These are phyloP conservation scores for Yamagishiella unicocca DNA, from an alignment of 139 green algal species.

Conservation along the genomic window DNA sequence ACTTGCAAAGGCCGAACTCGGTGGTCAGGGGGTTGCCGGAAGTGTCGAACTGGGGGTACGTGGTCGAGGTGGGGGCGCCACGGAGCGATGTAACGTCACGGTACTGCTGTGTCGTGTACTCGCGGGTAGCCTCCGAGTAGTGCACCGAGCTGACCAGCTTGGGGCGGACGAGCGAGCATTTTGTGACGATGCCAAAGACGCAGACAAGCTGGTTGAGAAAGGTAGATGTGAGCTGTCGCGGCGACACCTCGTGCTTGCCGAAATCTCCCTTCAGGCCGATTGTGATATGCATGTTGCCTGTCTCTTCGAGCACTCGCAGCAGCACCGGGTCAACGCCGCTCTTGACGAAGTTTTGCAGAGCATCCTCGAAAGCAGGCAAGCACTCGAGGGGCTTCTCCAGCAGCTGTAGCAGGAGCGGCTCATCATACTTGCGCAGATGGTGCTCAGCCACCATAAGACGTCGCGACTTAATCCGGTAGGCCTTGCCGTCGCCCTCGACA, in stretches of 20 bases:
- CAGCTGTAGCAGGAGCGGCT: conserved; percentile 76
- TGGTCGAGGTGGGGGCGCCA: conserved; percentile 65
- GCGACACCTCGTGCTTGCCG: conserved; percentile 88
- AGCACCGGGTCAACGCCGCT: conserved; percentile 54
- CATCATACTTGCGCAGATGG: conserved; percentile 87
- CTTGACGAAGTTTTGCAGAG: conserved; percentile 80
- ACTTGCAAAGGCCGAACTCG: conserved; percentile 96
- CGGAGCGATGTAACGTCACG: conserved; percentile 89
- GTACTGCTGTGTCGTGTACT: conserved; percentile 87
- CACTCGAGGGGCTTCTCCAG: conserved; percentile 82
- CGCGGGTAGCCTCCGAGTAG: conserved; percentile 85
- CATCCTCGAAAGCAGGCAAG: conserved; percentile 91
- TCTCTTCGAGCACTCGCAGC: conserved; percentile 58
- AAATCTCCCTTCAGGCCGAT: conserved; percentile 94
- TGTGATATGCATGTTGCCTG: conserved; percentile 64
- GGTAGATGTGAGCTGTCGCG: conserved; percentile 82
- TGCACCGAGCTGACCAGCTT: conserved; percentile 91
- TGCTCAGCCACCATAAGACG: conserved; percentile 76
- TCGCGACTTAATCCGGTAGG: conserved; percentile 53
- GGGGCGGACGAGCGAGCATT: conserved; percentile 88
- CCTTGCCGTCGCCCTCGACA: conserved; percentile 51
- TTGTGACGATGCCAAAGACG: conserved; percentile 97
- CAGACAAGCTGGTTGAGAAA: conserved; percentile 90
- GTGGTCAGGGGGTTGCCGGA: conserved; percentile 91
- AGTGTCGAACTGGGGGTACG: conserved; percentile 87